Percentiles rank a stretch among this genome's conserved stretches.
Conservation (phyloP, 140 eudicot genomes). For the Anethum foeniculum region DNA sequence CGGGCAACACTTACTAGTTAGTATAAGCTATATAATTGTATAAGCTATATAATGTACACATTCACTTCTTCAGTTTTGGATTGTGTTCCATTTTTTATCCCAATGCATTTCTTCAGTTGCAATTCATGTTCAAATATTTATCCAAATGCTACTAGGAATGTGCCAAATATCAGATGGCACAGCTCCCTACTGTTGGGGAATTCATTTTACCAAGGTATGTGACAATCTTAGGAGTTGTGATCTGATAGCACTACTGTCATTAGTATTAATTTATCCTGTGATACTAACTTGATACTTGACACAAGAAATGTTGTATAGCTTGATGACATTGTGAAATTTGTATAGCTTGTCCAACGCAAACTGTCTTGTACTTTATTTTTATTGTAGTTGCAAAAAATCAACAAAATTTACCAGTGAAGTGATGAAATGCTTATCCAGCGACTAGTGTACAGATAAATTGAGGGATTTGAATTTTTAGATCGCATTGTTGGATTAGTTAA, state of each 20-base stretch:
- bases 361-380: neutral
- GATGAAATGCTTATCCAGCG: neutral
- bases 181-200: neutral
- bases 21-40: too few species aligned
- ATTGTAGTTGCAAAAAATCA: neutral
- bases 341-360: neutral
- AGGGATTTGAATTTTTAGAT: too few species aligned
- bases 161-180: too few species aligned
- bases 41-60: too few species aligned
- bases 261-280: neutral
- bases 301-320: neutral
- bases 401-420: neutral
- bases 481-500: neutral
- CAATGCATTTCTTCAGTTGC: too few species aligned
- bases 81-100: too few species aligned
- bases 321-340: neutral
- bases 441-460: neutral
- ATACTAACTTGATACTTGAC: neutral
- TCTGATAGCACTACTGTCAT: neutral
- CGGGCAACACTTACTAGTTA: too few species aligned
- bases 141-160: too few species aligned
- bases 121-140: too few species aligned
- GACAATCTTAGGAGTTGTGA: neutral
- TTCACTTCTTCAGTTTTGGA: too few species aligned
- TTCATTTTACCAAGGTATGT: neutral